Evolutionary conservation across 1,284 basidiomycete species (phyloP).

Genomic region (Marasmius tenuissimus): DNA sequence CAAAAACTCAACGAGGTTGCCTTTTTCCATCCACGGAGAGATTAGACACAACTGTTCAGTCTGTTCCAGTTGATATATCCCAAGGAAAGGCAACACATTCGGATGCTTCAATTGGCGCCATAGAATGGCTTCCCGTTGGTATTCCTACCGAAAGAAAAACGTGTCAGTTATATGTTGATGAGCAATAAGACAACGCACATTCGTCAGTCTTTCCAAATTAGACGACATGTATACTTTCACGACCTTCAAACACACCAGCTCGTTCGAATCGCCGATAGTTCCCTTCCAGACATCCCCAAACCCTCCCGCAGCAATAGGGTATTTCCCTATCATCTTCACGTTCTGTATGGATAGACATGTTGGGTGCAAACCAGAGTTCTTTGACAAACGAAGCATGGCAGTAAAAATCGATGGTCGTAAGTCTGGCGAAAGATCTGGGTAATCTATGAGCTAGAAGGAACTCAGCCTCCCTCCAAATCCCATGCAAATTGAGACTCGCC

Average conservation of each 20-base stretch:
- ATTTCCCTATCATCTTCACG: background rate
- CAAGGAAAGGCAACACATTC: constrained; percentile 3
- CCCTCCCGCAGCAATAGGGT: background rate
- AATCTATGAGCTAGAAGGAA: background rate
- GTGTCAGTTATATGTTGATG: background rate
- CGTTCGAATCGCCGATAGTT: background rate
- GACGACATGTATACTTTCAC: background rate
- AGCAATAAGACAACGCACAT: background rate
- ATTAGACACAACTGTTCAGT: constrained; percentile 8
- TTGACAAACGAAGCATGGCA: background rate
- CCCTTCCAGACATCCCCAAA: background rate
- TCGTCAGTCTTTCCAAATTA: background rate
- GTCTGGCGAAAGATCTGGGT: background rate
- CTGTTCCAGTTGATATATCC: constrained; percentile 2
- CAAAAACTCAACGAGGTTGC: constrained; percentile 1
- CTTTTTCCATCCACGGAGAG: constrained; percentile 7
- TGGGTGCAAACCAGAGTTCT: background rate
- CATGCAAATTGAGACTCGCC: no score
- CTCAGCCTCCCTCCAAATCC: background rate
- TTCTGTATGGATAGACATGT: background rate
- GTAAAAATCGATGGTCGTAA: background rate
- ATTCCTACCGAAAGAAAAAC: background rate
- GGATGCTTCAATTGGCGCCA: constrained; percentile 5
- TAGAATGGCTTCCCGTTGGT: background rate
- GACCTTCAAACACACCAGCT: background rate